These are phyloP conservation scores for Chlorella sp. DNA, from an alignment of 139 green algal genomes.

Conservation along the genomic window DNA sequence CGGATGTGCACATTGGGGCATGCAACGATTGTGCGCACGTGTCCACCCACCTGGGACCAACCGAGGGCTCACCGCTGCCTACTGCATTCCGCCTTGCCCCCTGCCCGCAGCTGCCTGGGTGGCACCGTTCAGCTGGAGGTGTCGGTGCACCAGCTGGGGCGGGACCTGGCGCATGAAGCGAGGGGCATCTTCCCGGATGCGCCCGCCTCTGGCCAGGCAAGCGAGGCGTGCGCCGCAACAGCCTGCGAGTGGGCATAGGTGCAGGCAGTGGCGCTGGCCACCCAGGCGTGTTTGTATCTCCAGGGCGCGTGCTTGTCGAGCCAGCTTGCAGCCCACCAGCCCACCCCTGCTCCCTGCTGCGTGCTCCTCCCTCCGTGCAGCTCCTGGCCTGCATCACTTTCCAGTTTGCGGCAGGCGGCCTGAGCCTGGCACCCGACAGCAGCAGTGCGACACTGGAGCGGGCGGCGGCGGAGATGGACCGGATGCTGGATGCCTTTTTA, in stretches of 20 bases:
- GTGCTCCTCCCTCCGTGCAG: neutral
- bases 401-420: constrained; percentile 36
- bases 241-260: too few relatives aligned
- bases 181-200: constrained; percentile 44
- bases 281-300: neutral
- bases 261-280: neutral
- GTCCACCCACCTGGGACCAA: neutral
- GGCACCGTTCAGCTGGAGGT: constrained; percentile 36
- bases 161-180: constrained; percentile 28
- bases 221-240: neutral
- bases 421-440: constrained; percentile 28
- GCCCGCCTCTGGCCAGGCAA: neutral
- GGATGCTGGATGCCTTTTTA: constrained; percentile 54
- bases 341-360: neutral
- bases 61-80: neutral
- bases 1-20: neutral
- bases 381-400: constrained; percentile 42
- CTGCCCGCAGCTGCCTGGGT: constrained; percentile 14
- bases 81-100: neutral
- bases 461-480: constrained; percentile 56
- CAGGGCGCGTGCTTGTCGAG: neutral
- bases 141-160: constrained; percentile 42
- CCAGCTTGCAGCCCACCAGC: neutral
- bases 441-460: constrained; percentile 22
- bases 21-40: neutral